Conservation (phyloP, 441 rosid genomes). For the Caryocar brasiliense region DNA sequence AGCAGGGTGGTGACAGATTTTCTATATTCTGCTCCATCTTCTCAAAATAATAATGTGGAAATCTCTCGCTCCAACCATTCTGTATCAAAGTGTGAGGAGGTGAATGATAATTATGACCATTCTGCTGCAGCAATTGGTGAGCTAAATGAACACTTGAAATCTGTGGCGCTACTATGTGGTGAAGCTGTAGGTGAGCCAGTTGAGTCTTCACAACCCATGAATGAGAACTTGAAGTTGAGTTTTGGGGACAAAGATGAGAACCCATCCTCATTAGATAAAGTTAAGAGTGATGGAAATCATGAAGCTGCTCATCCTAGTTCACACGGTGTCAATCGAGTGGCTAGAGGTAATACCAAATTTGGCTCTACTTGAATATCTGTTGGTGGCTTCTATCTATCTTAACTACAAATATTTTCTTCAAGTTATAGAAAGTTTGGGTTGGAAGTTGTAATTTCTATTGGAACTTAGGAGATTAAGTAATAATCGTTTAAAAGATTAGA, state of each 20-base stretch:
- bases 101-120: constrained; percentile 19
- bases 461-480: no score
- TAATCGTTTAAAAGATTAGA: no score
- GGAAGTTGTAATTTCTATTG: no score
- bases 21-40: constrained; percentile 23
- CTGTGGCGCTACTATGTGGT: constrained; percentile 17
- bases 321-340: constrained; percentile 25
- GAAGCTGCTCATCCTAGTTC: constrained; percentile 32
- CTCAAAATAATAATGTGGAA: constrained; percentile 32
- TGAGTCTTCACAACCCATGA: constrained; percentile 27
- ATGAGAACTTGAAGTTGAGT: constrained; percentile 23
- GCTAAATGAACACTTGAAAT: constrained; percentile 21
- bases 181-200: constrained; percentile 21
- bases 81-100: constrained; percentile 14
- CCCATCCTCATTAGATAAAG: constrained; percentile 26
- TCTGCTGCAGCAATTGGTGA: constrained; percentile 17
- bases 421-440: no score
- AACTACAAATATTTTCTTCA: no score
- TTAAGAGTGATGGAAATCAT: constrained; percentile 33
- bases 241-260: constrained; percentile 33
- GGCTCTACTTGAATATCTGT: not conserved
- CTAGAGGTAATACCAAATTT: constrained; percentile 46
- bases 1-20: constrained; percentile 14
- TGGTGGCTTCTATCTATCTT: not conserved
- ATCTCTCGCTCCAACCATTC: constrained; percentile 14